Evolutionary conservation across 768 basidiomycete species (phyloP), one percentile per base, ranked within the genome.

Genomic region (Serendipita sp.): DNA sequence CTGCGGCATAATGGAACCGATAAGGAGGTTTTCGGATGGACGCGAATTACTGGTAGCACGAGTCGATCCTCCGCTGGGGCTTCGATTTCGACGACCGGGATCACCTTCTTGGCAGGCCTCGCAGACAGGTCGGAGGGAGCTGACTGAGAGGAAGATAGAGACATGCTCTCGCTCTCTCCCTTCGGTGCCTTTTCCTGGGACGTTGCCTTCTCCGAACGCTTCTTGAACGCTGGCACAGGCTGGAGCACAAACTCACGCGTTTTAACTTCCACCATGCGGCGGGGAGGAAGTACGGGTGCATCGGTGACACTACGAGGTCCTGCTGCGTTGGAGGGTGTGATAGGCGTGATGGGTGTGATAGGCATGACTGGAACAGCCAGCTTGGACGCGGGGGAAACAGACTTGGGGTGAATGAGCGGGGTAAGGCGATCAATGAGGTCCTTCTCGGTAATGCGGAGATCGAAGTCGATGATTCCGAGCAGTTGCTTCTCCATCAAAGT

Each of bases 401-500:
- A n/a, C 20, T 28, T 20, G n/a, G 45, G 45, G 76, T 88, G 84
- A 11, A 77, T 80, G 74, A 96, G 93, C 11, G 78, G 76, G 30
- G 70, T 70, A 68, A 86, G 80, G 62, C 77, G 74, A 44, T 66
- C 66, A 66, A 79, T 71, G 7, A 86, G 85, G 68, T 96, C 92
- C 28, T 75, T 74, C 74, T 99, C 95, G 67, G 83, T 80, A 71
- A 97, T 90, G 53, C 90, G 84, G 63, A 99, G 82, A 72, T 97
- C 86, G 71, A 88, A 94, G 75, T 95, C 89, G 68, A 99, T 83
- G 64, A 98, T 78, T 72, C 81, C 86, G 61, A 99, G 83, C 30
- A 99, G 82, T 74, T 99, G 92, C 75, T 85, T 88, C 76, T 99
- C 95, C 95, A 98, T 98, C 65, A 94, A 79, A 73, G 94, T 96